These are phyloP conservation scores for Auricularia sp. DNA, from an alignment of 768 basidiomycete genomes.

Conservation along the genomic window DNA sequence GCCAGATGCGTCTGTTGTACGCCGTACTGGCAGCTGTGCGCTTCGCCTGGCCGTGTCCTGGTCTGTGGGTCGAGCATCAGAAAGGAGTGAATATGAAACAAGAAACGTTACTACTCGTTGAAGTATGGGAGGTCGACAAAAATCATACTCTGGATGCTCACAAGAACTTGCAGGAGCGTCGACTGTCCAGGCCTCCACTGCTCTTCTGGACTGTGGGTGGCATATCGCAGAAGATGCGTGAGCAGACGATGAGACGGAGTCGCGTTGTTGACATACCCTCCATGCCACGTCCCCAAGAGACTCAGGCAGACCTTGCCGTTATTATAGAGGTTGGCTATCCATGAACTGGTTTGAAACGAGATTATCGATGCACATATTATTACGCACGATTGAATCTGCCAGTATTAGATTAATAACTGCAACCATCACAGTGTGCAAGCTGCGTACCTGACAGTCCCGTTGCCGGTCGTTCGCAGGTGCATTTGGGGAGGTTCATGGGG, in stretches of 20 bases:
- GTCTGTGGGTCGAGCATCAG: constrained; percentile 22
- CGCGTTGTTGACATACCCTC: constrained; percentile 23
- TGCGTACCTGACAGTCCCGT: constrained; percentile 32
- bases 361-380: too few relatives aligned
- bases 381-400: too few relatives aligned
- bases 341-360: constrained; percentile 23
- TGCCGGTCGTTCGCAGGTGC: constrained; percentile 44
- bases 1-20: constrained; percentile 35
- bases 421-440: too few relatives aligned
- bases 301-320: constrained; percentile 44
- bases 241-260: too few relatives aligned
- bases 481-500: constrained; percentile 36
- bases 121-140: constrained; percentile 43
- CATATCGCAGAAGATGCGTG: too few relatives aligned
- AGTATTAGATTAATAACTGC: too few relatives aligned
- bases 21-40: constrained; percentile 25
- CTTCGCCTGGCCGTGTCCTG: constrained; percentile 36
- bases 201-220: constrained; percentile 25
- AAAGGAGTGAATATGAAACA: constrained; percentile 1
- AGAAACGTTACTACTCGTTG: constrained; percentile 36
- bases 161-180: constrained; percentile 46
- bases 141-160: constrained; percentile 52
- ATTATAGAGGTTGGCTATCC: constrained; percentile 37
- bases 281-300: constrained; percentile 45
- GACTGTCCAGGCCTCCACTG: constrained; percentile 38